Evolutionary conservation across 371 early-diverging fungal species (phyloP), one percentile per base, ranked within the genome.

Genomic region (Lichtheimia ornata): DNA sequence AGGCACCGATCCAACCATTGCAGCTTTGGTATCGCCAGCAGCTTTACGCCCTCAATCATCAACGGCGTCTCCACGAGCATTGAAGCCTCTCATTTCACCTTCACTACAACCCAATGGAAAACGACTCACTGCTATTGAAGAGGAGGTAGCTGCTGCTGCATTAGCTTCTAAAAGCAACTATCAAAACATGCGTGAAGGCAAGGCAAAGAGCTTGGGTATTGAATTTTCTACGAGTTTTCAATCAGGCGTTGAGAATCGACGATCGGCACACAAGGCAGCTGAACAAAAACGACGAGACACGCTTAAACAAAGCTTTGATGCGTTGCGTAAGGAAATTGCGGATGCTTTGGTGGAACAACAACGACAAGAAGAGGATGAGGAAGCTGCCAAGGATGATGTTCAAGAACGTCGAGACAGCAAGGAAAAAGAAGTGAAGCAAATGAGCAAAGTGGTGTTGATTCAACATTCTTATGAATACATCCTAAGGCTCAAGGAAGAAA

Each of bases 241-340:
- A 53, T 86, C 87, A 0, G 88, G 89, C 2, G 81, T 92, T 52
- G 91, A 92, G 69, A 83, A 84, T 14, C 84, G 93, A 2, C 83
- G 88, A 13, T 88, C 89, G 9, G 88, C 86, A 6, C 96, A 96
- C 75, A 94, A 95, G 68, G 91, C 91, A 15, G 96, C 97, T 2
- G 97, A 97, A 67, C 96, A 97, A 70, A 89, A 90, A 64, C 87
- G 97, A 17, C 80, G 97, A 13, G 94, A 94, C 66, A 87, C 90
- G 25, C 73, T 96, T n/a, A 94, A 94, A 61, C 77, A 88, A 42
- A 89, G 91, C 44, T 97, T 97, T 70, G 93, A 96, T 47, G 81
- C 88, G 18, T 73, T 97, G 13, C 77, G 87, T 17, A 62, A 70
- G 5, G 77, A 91, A 40, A 68, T 96, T 25, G 88, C 91, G 12